Conservation (phyloP, 2,329 filamentous ascomycete genomes). For the Cladophialophora bantiana region DNA sequence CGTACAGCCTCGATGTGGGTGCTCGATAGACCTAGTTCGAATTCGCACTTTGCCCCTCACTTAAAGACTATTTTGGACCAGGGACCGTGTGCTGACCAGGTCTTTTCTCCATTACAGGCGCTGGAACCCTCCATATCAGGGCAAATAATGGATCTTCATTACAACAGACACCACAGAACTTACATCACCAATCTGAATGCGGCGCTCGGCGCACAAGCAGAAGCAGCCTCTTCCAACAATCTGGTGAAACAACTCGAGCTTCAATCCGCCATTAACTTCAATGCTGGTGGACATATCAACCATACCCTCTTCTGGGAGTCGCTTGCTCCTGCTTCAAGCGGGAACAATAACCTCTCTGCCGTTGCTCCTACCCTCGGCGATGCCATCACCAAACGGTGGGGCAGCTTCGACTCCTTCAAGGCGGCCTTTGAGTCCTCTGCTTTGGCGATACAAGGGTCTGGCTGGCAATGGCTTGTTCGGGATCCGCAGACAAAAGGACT, state of each 20-base stretch:
- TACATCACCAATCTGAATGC: slow-evolving; percentile 91
- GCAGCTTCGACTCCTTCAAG: slow-evolving; percentile 70
- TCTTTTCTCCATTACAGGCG: slow-evolving; percentile 18
- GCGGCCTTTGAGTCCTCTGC: slow-evolving; percentile 70
- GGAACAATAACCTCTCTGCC: slow-evolving; percentile 62
- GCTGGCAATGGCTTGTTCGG: slow-evolving; percentile 87
- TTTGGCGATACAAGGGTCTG: slow-evolving; percentile 78
- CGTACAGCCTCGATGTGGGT: slow-evolving; percentile 5
- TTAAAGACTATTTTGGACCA: not conserved
- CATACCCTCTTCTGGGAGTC: slow-evolving; percentile 78
- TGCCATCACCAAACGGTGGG: slow-evolving; percentile 72
- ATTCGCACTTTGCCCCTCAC: not conserved
- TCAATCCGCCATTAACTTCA: slow-evolving; percentile 69
- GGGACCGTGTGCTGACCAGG: not conserved
- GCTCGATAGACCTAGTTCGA: not conserved
- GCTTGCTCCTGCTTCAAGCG: slow-evolving; percentile 67
- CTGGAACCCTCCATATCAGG: slow-evolving; percentile 66
- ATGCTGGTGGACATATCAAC: slow-evolving; percentile 69
- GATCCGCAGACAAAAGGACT: slow-evolving; percentile 59
- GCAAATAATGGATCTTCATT: slow-evolving; percentile 96
- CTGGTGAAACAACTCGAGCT: slow-evolving; percentile 65
- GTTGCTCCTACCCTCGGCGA: slow-evolving; percentile 65
- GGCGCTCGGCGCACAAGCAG: slow-evolving; percentile 73
- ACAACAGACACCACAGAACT: slow-evolving; percentile 92
- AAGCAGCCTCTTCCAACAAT: slow-evolving; percentile 62